Conservation (phyloP, 2,329 filamentous ascomycete species). For the Pochonia chlamydosporia region DNA sequence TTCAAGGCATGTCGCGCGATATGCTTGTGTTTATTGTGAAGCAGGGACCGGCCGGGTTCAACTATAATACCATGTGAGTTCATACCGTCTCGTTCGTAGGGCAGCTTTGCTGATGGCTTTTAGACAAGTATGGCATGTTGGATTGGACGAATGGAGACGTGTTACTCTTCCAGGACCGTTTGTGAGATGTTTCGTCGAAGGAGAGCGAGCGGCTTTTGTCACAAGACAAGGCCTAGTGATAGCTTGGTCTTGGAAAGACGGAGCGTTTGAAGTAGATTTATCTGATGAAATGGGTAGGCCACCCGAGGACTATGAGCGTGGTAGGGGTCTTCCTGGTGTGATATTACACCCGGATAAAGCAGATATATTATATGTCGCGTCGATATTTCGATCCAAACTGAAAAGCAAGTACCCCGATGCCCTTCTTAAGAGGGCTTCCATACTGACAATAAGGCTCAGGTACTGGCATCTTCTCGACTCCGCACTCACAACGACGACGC, state of each 20-base stretch:
- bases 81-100: background rate
- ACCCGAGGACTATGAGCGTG: background rate
- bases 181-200: slow-evolving; percentile 12
- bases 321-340: background rate
- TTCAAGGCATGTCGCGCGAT: slow-evolving; percentile 14
- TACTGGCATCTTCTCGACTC: background rate
- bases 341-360: slow-evolving; percentile 4
- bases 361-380: background rate
- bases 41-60: background rate
- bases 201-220: slow-evolving; percentile 14
- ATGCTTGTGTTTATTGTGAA: background rate
- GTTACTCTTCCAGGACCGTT: slow-evolving; percentile 15
- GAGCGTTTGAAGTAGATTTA: slow-evolving; percentile 12
- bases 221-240: slow-evolving; percentile 16
- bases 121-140: slow-evolving; percentile 18
- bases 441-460: background rate
- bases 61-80: slow-evolving; percentile 10
- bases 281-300: background rate
- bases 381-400: background rate
- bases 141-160: slow-evolving; percentile 11
- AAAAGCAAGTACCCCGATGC: background rate
- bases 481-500: background rate
- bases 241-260: slow-evolving; percentile 16
- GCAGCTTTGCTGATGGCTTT: background rate
- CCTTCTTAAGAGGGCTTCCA: too few species aligned